Evolutionary conservation across 1,139 yeast genomes (phyloP), one percentile per base, ranked within the genome.

Genomic region (Geotrichum restrictum): DNA sequence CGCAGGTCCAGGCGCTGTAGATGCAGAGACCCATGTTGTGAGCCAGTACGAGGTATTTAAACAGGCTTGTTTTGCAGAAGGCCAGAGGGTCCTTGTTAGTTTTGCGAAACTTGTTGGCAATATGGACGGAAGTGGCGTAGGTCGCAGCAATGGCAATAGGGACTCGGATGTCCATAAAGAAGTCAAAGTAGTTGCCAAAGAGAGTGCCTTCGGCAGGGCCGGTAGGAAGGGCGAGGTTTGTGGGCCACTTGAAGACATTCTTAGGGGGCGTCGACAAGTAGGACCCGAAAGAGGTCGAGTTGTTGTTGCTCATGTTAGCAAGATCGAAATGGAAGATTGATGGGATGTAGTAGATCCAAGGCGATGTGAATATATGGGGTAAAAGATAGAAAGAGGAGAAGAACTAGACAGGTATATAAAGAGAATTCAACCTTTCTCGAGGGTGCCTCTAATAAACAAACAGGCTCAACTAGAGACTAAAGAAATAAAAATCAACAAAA

Each of bases 1-100:
- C 51, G 60, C 83, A 83, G 5, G 89, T 83, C 88, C 88, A 83
- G 32, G 79, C 78, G 3, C 88, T 82, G 70, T 83, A 84, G 29
- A 74, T 68, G 64, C 88, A 83, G 47, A 84, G 76, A 45, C 79
- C 77, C 19, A 81, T 62, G 64, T 84, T 84, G 69, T 84, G 93
- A 41, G 80, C 62, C 19, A 83, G 66, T 16, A 84, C 88, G 56
- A 83, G 74, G 40, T 71, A 52, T 64, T 79, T 79, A 74, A 84
- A 84, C 31, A 69, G 45, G 1, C 60, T 55, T 16, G 77, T 72
- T 47, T 70, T 74, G 22, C 87, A 73, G 55, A 84, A 70, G 21
- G 69, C 59, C 56, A 72, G 74, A 1, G 91, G 88, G 39, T 80
- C 84, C 19, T 85, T 73, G 36, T 71, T 60, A 65, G 69, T 64